Evolutionary conservation across 768 basidiomycete genomes (phyloP), one percentile per base, ranked within the genome.

Genomic region (Tulasnella calospora): DNA sequence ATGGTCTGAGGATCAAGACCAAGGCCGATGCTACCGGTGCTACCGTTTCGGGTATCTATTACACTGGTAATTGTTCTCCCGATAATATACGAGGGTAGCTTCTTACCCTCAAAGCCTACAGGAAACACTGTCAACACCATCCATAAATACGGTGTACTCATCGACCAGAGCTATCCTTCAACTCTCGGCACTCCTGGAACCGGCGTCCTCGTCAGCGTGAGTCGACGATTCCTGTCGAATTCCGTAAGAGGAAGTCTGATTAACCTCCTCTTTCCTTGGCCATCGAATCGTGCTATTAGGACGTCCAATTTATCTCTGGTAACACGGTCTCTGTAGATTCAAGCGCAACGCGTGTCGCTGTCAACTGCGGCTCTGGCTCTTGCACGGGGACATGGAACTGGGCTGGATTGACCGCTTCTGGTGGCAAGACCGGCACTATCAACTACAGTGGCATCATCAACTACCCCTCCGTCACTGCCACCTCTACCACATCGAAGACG

Each of bases 131-230:
- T 91, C 78, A 87, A 83, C 13, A 84, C 85, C 23, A 85, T 89
- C 84, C 88, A 89, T 83, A 73, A 13, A n/a, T 17, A 78, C 30
- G 78, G 72, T 80, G 85, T 92, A 71, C 89, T 90, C 71, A 91
- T 92, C 84, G 92, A 82, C 81, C 89, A 90, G 86, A 91, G 89
- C 81, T 91, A 92, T 81, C 90, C 90, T 7, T 79, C 83, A 30
- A 85, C 86, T 17, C 81, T 89, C 23, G 88, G 88, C 19, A 88
- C 85, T 0, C 89, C 91, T 9, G 90, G 90, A 40, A 88, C 82
- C 21, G 90, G 90, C 7, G 88, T 90, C 19, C 83, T 80, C n/a
- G 83, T 91, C 81, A 90, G 87, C 30, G 90, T 91, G 80, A 80
- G 87, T 82, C 19, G 36, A 33, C 27, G 17, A 38, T 33, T 23